phyloP scores from a whole-genome alignment of 192 early-diverging fungal species.

The Coemansia sp. region DNA sequence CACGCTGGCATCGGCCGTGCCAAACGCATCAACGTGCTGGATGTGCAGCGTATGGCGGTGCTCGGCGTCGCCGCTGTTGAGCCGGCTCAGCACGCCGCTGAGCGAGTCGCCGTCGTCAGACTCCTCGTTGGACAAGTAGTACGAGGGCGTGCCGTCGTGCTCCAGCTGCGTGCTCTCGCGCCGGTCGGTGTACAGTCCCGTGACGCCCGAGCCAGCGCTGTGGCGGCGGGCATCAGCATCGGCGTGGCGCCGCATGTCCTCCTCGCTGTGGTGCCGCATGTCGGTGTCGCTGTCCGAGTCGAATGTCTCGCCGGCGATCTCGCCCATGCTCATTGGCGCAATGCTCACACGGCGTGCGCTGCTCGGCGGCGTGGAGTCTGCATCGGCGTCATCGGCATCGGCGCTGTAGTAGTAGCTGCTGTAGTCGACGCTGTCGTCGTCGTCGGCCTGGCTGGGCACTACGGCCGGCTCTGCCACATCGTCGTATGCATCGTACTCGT shows the following conservation, averaged over 20 bases:
- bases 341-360: slow-evolving; percentile 40
- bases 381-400: slow-evolving; percentile 11
- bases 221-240: too few species aligned
- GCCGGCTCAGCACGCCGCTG: slow-evolving; percentile 24
- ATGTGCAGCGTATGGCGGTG: too few species aligned
- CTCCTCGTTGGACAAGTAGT: slow-evolving; percentile 44
- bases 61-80: slow-evolving; percentile 15
- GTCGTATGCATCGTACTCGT: slow-evolving; percentile 37
- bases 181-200: too few species aligned
- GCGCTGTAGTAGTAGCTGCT: too few species aligned
- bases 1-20: too few species aligned
- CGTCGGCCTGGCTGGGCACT: not conserved
- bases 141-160: slow-evolving; percentile 9
- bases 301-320: slow-evolving; percentile 33
- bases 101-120: slow-evolving; percentile 54
- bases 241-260: too few species aligned
- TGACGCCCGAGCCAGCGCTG: too few species aligned
- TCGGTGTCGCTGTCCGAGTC: slow-evolving; percentile 21
- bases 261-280: too few species aligned
- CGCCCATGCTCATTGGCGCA: slow-evolving; percentile 35
- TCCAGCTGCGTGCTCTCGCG: too few species aligned
- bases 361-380: not conserved
- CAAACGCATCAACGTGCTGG: too few species aligned
- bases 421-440: too few species aligned
- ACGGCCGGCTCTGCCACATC: not conserved